Evolutionary conservation across 176 grass and related monocot genomes (phyloP).

Genomic region (Cymbopogon citratus): DNA sequence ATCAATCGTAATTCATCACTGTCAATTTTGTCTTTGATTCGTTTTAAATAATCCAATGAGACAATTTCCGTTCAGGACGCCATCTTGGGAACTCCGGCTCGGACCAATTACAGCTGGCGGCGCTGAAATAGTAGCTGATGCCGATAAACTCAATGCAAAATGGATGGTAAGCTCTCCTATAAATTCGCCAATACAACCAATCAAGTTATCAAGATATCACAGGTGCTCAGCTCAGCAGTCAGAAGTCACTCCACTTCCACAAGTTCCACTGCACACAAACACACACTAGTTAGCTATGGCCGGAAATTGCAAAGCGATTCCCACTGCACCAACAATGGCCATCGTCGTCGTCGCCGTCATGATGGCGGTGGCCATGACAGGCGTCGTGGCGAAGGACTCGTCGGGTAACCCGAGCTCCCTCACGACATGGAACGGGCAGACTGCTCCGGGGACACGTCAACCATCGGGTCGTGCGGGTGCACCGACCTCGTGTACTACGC

Average conservation of each 20-base stretch:
- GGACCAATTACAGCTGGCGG: not conserved
- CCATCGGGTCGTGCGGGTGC: constrained; percentile 14
- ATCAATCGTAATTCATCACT: not conserved
- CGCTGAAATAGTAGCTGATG: not conserved
- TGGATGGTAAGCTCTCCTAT: not conserved
- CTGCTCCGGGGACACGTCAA: not conserved
- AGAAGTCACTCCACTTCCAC: not conserved
- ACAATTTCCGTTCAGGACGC: not conserved
- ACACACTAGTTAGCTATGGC: not conserved
- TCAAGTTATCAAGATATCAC: not conserved
- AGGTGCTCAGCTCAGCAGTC: not conserved
- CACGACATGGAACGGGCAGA: constrained; percentile 1
- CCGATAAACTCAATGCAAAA: not conserved
- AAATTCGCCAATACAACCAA: not conserved
- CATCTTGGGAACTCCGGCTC: not conserved
- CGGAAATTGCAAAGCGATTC: not conserved
- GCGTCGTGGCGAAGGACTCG: not conserved
- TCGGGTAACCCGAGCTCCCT: constrained; percentile 6
- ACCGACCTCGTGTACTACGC: not conserved
- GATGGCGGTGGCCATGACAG: not conserved
- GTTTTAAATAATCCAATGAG: not conserved
- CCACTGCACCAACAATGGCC: not conserved
- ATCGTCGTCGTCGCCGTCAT: not conserved
- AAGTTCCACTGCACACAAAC: not conserved
- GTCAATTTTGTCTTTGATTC: not conserved